A percentile compares a stretch with the other conserved stretches of the same genome.
Evolutionary conservation across 1,284 basidiomycete genomes (phyloP).

Genomic region (Phaffia rhodozyma): DNA sequence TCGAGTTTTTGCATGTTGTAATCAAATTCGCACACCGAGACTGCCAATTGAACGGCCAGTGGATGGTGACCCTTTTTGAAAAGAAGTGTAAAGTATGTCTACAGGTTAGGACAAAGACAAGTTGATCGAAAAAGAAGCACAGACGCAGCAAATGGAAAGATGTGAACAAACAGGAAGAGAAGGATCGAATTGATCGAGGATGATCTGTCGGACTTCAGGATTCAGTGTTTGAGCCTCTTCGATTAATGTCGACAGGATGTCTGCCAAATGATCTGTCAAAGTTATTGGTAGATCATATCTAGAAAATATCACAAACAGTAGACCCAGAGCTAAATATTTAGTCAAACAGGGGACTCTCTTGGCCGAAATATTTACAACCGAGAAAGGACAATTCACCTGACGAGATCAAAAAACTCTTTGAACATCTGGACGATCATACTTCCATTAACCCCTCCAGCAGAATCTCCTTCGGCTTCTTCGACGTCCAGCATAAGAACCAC

Average conservation of each 20-base stretch:
- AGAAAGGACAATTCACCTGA: conserved; percentile 39
- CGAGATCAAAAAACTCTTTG: conserved; percentile 64
- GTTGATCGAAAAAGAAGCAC: conserved; percentile 13
- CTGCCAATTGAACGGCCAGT: conserved; percentile 48
- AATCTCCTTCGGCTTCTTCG: conserved; percentile 70
- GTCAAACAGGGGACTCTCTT: not conserved
- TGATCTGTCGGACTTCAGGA: conserved; percentile 59
- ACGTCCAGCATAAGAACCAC: conserved; percentile 88
- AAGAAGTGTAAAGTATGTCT: not conserved
- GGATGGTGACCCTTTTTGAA: conserved; percentile 1
- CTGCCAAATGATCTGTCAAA: conserved; percentile 73
- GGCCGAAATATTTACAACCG: not conserved
- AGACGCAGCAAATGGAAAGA: conserved; percentile 20
- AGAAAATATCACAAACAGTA: conserved; percentile 20
- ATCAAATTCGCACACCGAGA: conserved; percentile 60
- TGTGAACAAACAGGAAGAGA: conserved; percentile 31
- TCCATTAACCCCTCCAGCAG: conserved; percentile 34
- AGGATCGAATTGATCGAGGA: conserved; percentile 78
- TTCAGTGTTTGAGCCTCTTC: conserved; percentile 72
- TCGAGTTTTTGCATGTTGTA: conserved; percentile 74
- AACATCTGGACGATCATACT: conserved; percentile 45
- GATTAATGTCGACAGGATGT: conserved; percentile 78
- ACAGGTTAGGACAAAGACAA: conserved; percentile 13
- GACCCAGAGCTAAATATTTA: no score
- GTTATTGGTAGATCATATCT: conserved; percentile 69